phyloP scores from a whole-genome alignment of 2,329 filamentous ascomycete species.

The Fusarium sp. region DNA sequence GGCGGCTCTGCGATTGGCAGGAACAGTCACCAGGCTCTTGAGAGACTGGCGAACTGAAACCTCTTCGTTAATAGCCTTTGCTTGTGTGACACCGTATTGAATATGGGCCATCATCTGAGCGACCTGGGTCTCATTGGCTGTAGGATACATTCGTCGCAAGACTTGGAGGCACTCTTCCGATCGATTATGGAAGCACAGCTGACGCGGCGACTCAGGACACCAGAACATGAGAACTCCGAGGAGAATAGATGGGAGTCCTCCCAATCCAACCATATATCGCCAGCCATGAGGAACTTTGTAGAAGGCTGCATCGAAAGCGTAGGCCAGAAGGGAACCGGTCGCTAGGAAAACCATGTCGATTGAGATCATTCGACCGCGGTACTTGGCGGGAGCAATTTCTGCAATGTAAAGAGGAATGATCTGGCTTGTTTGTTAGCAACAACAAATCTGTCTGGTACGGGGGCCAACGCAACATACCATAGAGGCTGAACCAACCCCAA shows the following conservation, averaged over 20 bases:
- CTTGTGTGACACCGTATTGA: not conserved
- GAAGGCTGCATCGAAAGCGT: constrained; percentile 55
- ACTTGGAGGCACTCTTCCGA: constrained; percentile 52
- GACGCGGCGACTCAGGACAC: constrained; percentile 60
- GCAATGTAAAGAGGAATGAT: constrained; percentile 54
- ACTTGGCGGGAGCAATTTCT: constrained; percentile 61
- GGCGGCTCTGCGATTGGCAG: not conserved
- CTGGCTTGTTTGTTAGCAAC: not conserved
- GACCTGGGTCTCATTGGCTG: constrained; percentile 54
- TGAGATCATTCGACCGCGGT: constrained; percentile 60
- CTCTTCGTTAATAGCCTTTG: not conserved
- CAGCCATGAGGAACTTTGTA: constrained; percentile 55
- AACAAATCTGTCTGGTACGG: too few species aligned
- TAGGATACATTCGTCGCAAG: constrained; percentile 54
- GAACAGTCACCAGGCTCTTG: not conserved
- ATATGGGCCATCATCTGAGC: constrained; percentile 37
- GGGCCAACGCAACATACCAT: constrained; percentile 52
- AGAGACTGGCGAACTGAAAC: not conserved
- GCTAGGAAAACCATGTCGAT: constrained; percentile 60
- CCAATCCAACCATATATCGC: constrained; percentile 61
- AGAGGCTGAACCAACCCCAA: constrained; percentile 59
- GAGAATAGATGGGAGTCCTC: constrained; percentile 58
- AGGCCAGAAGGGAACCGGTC: constrained; percentile 54
- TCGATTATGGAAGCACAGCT: constrained; percentile 56
- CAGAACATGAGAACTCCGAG: constrained; percentile 55